These are phyloP conservation scores for Arachis hypogaea DNA, from an alignment of 306 rosid species.

Conservation along the genomic window DNA sequence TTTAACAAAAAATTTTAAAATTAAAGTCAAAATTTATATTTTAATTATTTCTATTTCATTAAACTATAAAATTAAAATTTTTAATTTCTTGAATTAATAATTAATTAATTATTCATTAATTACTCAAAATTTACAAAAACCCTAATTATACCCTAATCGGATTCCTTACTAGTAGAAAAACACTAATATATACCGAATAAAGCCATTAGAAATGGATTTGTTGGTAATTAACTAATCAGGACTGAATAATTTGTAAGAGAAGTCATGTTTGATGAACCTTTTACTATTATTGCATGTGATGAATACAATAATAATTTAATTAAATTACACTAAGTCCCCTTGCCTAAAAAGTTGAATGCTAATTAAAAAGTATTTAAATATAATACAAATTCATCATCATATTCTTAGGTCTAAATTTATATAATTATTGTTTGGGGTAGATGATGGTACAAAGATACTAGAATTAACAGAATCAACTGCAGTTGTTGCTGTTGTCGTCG, in stretches of 20 bases:
- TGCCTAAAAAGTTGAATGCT: not conserved
- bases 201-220: not conserved
- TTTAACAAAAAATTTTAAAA: too few relatives aligned
- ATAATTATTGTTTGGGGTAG: slow-evolving; percentile 14
- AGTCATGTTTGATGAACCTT: not conserved
- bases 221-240: not conserved
- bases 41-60: too few relatives aligned
- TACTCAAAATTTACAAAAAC: too few relatives aligned
- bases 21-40: too few relatives aligned
- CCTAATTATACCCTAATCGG: not conserved
- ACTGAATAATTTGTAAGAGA: not conserved
- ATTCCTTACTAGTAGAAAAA: not conserved
- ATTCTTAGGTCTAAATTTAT: slow-evolving; percentile 69
- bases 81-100: too few relatives aligned
- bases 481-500: not conserved
- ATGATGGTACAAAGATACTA: slow-evolving; percentile 29
- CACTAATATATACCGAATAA: not conserved
- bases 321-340: not conserved
- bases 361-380: not conserved
- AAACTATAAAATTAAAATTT: too few relatives aligned
- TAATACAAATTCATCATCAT: slow-evolving; percentile 14
- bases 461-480: slow-evolving; percentile 24
- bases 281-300: not conserved
- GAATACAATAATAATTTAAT: slow-evolving; percentile 15
- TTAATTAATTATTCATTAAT: too few relatives aligned